Percentiles rank a stretch among this genome's conserved stretches.
Evolutionary conservation across 2,329 filamentous ascomycete genomes (phyloP).

Genomic region (Fusarium robinianum): DNA sequence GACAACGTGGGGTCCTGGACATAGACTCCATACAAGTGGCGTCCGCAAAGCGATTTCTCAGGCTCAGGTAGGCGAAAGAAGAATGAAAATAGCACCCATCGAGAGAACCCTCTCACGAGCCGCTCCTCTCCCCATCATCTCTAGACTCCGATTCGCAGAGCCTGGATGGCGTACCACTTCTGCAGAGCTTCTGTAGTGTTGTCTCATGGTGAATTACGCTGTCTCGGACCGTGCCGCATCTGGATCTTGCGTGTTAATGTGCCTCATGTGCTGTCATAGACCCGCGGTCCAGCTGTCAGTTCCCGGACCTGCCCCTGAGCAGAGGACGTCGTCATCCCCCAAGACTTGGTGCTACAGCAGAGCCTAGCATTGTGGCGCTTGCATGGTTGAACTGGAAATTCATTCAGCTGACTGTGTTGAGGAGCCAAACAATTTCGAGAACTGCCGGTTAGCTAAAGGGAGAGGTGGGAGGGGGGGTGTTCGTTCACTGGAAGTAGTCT

Average conservation of each 20-base stretch:
- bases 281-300: conserved; percentile 32
- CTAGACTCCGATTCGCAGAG: conserved; percentile 5
- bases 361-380: conserved; percentile 21
- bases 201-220: conserved; percentile 22
- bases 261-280: conserved; percentile 16
- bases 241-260: conserved; percentile 29
- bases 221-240: conserved; percentile 35
- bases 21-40: too few relatives aligned
- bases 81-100: too few relatives aligned
- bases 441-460: conserved; percentile 19
- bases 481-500: too few relatives aligned
- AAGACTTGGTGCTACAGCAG: conserved; percentile 21
- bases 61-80: neutral
- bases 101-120: too few relatives aligned
- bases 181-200: conserved; percentile 10
- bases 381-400: conserved; percentile 8
- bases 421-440: conserved; percentile 22
- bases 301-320: conserved; percentile 22
- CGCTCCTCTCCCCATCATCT: too few relatives aligned
- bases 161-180: conserved; percentile 9
- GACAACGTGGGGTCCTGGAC: neutral
- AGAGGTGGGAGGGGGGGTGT: neutral
- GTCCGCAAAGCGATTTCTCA: neutral
- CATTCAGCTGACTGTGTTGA: conserved; percentile 27
- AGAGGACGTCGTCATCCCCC: conserved; percentile 15